Evolutionary conservation across 345 rosid species (phyloP), one percentile per base, ranked within the genome.

Genomic region (Murraya koenigii): DNA sequence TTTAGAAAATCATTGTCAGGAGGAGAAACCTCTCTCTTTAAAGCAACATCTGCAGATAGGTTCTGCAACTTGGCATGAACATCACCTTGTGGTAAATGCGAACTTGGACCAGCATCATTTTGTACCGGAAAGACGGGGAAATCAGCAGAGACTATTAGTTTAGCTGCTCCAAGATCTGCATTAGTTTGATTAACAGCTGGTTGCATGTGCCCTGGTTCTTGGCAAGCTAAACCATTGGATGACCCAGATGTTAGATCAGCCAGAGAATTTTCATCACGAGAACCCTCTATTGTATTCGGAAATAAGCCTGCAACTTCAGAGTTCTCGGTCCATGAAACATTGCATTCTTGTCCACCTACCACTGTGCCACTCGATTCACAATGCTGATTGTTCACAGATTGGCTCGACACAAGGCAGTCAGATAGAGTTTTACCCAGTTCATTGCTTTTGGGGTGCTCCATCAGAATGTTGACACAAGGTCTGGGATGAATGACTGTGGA

Each of bases 211-310:
- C 26, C 54, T 20, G 75, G 71, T 77, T 85, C 85, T 78, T 28
- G 44, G 49, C 15, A 20, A 73, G 69, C 35, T 39, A 81, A 70
- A 35, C 17, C 72, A 77, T 69, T 82, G 23, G 74, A 72, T 80
- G 86, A 69, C 61, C 77, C 86, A 69, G 85, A 65, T 17, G 77
- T 38, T 49, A 76, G 73, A 83, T 64, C 78, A 72, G 78, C 79
- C 33, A 30, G 64, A 67, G 77, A 76, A 75, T 78, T 71, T 72
- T 77, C 86, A 74, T 39, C 79, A 58, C 28, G 28, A 35, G 69
- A 64, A 44, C 38, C 82, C 32, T 36, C 60, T 60, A 23, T 41
- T 64, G 39, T 47, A 64, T 67, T 77, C 30, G 80, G 68, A 71
- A 73, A 54, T 55, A 77, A 33, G 62, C 79, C 78, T 56, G 60